Evolutionary conservation across 306 rosid genomes (phyloP), one percentile per base, ranked within the genome.

Genomic region (Acmispon strigosus): DNA sequence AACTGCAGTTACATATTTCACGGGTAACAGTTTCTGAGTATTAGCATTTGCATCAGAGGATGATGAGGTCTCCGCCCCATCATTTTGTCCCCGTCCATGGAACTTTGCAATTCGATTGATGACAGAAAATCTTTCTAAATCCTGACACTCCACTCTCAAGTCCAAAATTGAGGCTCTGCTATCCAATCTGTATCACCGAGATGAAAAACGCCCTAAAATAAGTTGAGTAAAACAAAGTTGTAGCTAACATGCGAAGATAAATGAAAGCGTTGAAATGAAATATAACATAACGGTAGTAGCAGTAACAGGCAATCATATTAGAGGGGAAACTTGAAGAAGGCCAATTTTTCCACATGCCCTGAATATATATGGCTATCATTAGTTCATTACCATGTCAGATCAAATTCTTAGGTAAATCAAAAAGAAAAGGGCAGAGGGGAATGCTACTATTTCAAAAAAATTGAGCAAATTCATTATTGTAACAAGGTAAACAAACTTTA

Each of bases 51-150:
- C 70, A 69, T 84, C 91, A 13, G 93, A 88, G 63, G 94, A 76
- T 39, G 84, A 81, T 14, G 96, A 86, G 75, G 81, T 58, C 81
- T 93, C 98, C 1, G 78, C 82, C 78, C 85, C 97, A 74, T 90
- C 98, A 78, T 72, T 77, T 84, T 90, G 98, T 49, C 87, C 88
- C 77, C 96, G 86, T 44, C 90, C 87, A 58, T 93, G 97, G 78
- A 88, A 93, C 85, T 82, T 90, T 69, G 98, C 98, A 84, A 93
- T 88, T 34, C 97, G 88, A 80, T 90, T 93, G 85, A 93, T 93
- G 20, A 93, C 96, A 67, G 98, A 90, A 73, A 90, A 85, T 80
- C 89, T 89, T 72, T 90, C 98, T 52, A 90, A 87, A 78, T 93
- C 96, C 81, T 93, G 96, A 81, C 87, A 88, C 66, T 88, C 98